Base-by-base conservation (phyloP, 2,329 filamentous ascomycete species). In the Pleomassaria siparia region DNA sequence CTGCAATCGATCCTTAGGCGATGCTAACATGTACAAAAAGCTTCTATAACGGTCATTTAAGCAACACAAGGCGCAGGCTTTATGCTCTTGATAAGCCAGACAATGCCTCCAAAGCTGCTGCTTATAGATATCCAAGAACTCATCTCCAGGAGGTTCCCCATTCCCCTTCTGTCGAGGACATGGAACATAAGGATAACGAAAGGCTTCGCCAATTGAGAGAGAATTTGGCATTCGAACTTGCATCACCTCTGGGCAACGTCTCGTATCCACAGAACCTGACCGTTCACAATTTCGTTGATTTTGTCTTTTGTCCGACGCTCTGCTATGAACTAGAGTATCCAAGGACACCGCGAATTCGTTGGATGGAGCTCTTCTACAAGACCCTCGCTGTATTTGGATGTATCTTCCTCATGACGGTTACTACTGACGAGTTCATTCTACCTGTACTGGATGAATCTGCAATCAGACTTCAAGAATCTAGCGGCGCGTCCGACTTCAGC, bases 311-410 rank as follows among this genome's bases (percentile, higher is more conserved):
- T 64, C 94, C 94, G 13, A 99, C 94, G 0, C 81, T 99, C 16
- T 99, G 94, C 78, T 99, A 99, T 73, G 94, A 99, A 73, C 80
- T 97, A 41, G 92, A 97, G 69, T 99, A 97, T 69, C 94, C 94
- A 2, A 86, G 94, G 40, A 91, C 83, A 10, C 69, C 80, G 11
- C 74, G 77, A n/a, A 84, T 90, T 48, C 83, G 89, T 59, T 96
- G 89, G 85, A 80, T 83, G 16, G 86, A 91, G 54, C 81, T 97
- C 36, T 82, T 89, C 49, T 88, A 86, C 70, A 97, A 97, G 72
- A 84, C 89, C 18, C 72, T 91, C 13, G 94, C 94, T 39, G 88
- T 94, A 1, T 97, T 97, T 67, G 94, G 94, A 40, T 96, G 92
- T 72, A 95, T 99, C 66, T 97, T 96, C 72, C 81, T 99, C 18